Conservation (phyloP, 2,329 filamentous ascomycete genomes). For the Neofusicoccum sp. region DNA sequence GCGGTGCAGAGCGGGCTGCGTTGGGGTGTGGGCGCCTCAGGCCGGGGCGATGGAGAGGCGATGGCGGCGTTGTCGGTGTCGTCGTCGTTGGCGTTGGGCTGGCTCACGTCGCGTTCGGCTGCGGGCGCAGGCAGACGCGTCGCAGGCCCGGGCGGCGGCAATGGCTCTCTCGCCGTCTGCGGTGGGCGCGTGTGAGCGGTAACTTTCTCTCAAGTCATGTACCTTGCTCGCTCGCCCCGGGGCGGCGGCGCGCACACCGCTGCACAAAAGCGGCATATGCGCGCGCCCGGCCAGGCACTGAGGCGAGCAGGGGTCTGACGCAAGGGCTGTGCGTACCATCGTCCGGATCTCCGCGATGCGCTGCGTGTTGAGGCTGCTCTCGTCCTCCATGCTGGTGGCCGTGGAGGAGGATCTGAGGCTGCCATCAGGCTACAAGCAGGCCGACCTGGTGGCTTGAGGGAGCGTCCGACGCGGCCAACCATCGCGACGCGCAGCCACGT, state of each 20-base stretch:
- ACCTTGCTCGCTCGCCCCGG: neutral
- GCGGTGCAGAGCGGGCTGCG: neutral
- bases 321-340: conserved; percentile 11
- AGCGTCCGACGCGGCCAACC: neutral
- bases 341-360: conserved; percentile 13
- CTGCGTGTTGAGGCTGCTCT: conserved; percentile 10
- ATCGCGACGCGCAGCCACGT: conserved; percentile 2
- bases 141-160: neutral
- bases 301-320: neutral
- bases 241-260: neutral
- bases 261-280: conserved; percentile 11
- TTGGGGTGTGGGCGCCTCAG: neutral
- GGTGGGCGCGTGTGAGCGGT: neutral
- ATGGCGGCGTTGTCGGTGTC: neutral
- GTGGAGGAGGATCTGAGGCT: neutral
- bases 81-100: neutral
- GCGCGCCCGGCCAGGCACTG: neutral
- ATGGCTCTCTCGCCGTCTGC: neutral
- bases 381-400: neutral
- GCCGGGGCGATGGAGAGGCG: neutral
- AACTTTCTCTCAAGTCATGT: conserved; percentile 1
- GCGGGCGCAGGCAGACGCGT: conserved; percentile 12
- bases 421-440: neutral
- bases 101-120: neutral
- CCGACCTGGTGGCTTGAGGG: neutral